Evolutionary conservation across 768 basidiomycete genomes (phyloP).

Genomic region (Cantharellus cinnabarinus): DNA sequence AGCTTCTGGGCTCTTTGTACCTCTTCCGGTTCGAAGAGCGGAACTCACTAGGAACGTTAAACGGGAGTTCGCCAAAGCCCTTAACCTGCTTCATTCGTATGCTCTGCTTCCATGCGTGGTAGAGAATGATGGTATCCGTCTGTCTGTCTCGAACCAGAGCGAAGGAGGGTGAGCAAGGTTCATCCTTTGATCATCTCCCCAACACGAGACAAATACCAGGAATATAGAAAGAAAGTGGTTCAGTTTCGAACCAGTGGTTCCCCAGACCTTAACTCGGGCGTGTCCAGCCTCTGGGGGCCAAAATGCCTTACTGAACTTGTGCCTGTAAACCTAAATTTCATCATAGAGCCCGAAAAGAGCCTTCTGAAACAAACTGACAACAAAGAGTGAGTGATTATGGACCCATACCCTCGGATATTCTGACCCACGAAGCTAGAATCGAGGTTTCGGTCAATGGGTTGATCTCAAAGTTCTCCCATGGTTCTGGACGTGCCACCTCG

Average conservation of each 20-base stretch:
- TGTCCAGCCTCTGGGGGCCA: slow-evolving; percentile 66
- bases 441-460: slow-evolving; percentile 49
- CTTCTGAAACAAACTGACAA: neutral
- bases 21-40: slow-evolving; percentile 77
- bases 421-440: slow-evolving; percentile 1
- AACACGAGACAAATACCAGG: neutral
- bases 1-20: slow-evolving; percentile 49
- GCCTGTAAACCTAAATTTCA: slow-evolving; percentile 48
- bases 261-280: slow-evolving; percentile 37
- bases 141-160: slow-evolving; percentile 49
- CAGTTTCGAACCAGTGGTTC: slow-evolving; percentile 59
- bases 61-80: slow-evolving; percentile 70
- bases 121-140: slow-evolving; percentile 38
- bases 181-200: neutral
- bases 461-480: slow-evolving; percentile 61
- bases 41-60: slow-evolving; percentile 79
- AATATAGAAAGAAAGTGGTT: slow-evolving; percentile 19
- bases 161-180: slow-evolving; percentile 41
- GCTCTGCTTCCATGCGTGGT: slow-evolving; percentile 61
- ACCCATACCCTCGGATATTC: no score
- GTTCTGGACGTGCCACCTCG: slow-evolving; percentile 51
- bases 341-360: slow-evolving; percentile 37
- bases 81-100: slow-evolving; percentile 70
- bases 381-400: no score
- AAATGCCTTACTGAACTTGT: slow-evolving; percentile 58